A percentile compares a stretch with the other conserved stretches of the same genome.
Conservation (phyloP, 2,329 filamentous ascomycete species). For the Gyromitra esculenta region DNA sequence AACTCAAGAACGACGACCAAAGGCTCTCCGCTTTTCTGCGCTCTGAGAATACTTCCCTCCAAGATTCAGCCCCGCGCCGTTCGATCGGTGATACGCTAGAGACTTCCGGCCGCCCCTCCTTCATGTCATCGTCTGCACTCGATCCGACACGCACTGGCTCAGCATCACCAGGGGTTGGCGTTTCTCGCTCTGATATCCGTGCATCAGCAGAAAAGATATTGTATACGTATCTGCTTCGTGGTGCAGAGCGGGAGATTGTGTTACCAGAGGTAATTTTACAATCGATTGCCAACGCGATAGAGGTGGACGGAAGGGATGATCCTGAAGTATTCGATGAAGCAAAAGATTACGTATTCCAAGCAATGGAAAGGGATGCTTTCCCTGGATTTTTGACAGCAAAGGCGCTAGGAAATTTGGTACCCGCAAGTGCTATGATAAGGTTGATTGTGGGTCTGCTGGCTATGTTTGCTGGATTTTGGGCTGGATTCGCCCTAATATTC, state of each 20-base stretch:
- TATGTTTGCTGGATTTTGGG: slow-evolving; percentile 94
- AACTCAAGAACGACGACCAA: slow-evolving; percentile 79
- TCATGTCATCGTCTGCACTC: slow-evolving; percentile 69
- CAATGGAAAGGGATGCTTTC: slow-evolving; percentile 99
- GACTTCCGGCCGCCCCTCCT: slow-evolving; percentile 65
- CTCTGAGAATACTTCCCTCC: slow-evolving; percentile 61
- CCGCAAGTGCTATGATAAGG: slow-evolving; percentile 84
- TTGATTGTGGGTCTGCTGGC: slow-evolving; percentile 84
- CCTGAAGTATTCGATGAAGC: slow-evolving; percentile 96
- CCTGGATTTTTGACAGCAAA: slow-evolving; percentile 95
- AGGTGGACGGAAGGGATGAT: slow-evolving; percentile 90
- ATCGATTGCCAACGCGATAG: slow-evolving; percentile 86
- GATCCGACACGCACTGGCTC: slow-evolving; percentile 74
- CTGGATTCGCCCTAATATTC: slow-evolving; percentile 91
- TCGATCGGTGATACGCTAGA: slow-evolving; percentile 63
- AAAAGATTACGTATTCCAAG: slow-evolving; percentile 99
- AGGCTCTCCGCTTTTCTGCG: slow-evolving; percentile 91
- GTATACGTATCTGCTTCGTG: slow-evolving; percentile 94
- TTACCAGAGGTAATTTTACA: slow-evolving; percentile 86
- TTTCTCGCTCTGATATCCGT: slow-evolving; percentile 87
- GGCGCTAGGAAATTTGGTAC: slow-evolving; percentile 93
- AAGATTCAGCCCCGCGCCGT: slow-evolving; percentile 60
- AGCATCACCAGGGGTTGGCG: slow-evolving; percentile 82
- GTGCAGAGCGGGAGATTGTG: slow-evolving; percentile 95
- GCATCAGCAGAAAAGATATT: slow-evolving; percentile 97